phyloP scores from a whole-genome alignment of 768 basidiomycete species.

The Macrolepiota fuliginosa region DNA sequence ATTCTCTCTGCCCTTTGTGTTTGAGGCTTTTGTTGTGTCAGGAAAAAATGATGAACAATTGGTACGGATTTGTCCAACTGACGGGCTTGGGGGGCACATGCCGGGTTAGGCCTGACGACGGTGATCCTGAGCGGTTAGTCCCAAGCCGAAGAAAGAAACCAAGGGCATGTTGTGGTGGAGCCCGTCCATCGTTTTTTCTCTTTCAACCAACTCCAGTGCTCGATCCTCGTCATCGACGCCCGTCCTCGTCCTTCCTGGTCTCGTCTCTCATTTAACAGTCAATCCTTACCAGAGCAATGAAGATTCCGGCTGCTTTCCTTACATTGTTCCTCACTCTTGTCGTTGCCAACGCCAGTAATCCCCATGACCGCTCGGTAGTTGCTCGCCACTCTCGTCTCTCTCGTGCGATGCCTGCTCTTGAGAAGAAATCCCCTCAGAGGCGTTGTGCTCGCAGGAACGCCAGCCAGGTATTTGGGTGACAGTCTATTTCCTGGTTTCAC shows the following conservation, averaged over 20 bases:
- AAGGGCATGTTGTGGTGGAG: not conserved
- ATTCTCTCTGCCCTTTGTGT: no score
- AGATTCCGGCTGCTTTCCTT: constrained; percentile 36
- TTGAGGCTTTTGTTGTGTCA: no score
- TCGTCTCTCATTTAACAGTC: constrained; percentile 15
- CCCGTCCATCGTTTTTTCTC: constrained; percentile 11
- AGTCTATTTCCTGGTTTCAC: not conserved
- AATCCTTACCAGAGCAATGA: constrained; percentile 34
- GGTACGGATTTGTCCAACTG: not conserved
- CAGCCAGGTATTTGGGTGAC: constrained; percentile 12
- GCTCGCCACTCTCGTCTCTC: constrained; percentile 30
- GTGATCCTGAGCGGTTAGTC: not conserved
- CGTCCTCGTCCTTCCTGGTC: constrained; percentile 7
- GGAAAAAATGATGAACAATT: not conserved
- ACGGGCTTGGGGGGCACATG: not conserved
- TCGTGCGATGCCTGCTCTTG: not conserved
- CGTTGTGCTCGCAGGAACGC: constrained; percentile 22
- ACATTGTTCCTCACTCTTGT: constrained; percentile 34
- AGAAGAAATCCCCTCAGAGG: constrained; percentile 18
- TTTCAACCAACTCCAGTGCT: not conserved
- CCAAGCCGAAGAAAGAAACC: not conserved
- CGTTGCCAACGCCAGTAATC: constrained; percentile 29
- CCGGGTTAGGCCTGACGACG: constrained; percentile 2
- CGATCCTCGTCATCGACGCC: not conserved
- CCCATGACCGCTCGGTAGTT: constrained; percentile 26